Evolutionary conservation across 2,329 filamentous ascomycete genomes (phyloP).

Genomic region (Alternaria alternata): DNA sequence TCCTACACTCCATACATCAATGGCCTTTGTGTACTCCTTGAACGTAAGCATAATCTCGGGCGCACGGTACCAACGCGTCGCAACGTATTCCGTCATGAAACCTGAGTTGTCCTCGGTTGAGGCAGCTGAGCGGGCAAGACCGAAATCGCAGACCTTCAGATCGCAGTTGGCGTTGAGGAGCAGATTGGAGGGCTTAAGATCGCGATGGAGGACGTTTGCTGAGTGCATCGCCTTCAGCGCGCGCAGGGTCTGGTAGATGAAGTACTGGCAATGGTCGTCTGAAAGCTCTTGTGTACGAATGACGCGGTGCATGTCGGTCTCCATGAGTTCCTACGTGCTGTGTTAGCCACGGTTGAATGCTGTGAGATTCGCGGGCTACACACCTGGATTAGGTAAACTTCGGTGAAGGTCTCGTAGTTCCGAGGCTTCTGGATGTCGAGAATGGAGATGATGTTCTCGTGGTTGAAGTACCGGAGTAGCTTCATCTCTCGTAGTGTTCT

Average conservation of each 20-base stretch:
- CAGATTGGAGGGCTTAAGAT: constrained; percentile 96
- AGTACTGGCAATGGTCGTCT: constrained; percentile 99
- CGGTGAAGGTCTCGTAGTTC: constrained; percentile 94
- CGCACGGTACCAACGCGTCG: constrained; percentile 97
- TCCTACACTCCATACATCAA: constrained; percentile 98
- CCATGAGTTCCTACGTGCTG: constrained; percentile 85
- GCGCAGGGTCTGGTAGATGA: constrained; percentile 98
- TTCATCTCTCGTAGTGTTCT: constrained; percentile 99
- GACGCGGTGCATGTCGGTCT: constrained; percentile 99
- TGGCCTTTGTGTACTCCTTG: constrained; percentile 99
- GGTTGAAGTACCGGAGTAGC: constrained; percentile 97
- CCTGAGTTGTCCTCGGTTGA: constrained; percentile 99
- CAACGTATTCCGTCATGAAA: constrained; percentile 99
- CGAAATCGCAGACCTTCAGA: constrained; percentile 98
- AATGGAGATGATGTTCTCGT: constrained; percentile 99
- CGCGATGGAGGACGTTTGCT: constrained; percentile 95
- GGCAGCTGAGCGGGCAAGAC: constrained; percentile 91
- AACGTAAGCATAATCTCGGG: constrained; percentile 99
- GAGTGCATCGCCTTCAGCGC: constrained; percentile 99
- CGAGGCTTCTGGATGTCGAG: constrained; percentile 98
- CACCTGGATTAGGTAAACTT: constrained; percentile 98
- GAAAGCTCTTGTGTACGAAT: constrained; percentile 98
- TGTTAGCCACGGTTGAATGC: constrained; percentile 17
- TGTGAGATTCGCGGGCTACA: neutral
- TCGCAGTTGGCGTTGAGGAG: constrained; percentile 98